Conservation (phyloP, 106 monocot genomes). For the Acorus calamus region DNA sequence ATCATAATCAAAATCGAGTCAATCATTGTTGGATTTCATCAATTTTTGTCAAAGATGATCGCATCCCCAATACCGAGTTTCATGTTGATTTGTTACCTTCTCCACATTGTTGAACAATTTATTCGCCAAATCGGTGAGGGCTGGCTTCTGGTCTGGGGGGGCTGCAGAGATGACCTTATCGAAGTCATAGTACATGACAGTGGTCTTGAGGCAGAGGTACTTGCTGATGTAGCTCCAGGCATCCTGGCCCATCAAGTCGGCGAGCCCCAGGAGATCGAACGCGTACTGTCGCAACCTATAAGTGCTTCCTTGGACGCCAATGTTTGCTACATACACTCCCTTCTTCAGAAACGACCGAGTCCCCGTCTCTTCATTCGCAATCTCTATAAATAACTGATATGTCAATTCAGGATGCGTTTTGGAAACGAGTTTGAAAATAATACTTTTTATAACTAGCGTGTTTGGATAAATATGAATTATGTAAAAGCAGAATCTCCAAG, state of each 20-base stretch:
- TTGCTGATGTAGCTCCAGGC: conserved; percentile 40
- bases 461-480: no score
- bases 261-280: conserved; percentile 59
- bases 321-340: conserved; percentile 45
- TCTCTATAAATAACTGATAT: conserved; percentile 11
- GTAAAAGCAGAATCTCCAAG: no score
- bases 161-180: conserved; percentile 50
- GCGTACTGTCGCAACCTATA: conserved; percentile 40
- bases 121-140: conserved; percentile 40
- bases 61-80: neutral
- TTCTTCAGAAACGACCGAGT: conserved; percentile 45
- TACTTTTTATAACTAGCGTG: no score
- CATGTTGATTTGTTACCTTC: conserved; percentile 14
- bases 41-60: neutral
- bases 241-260: conserved; percentile 38
- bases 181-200: conserved; percentile 68
- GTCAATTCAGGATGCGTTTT: no score
- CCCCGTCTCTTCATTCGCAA: conserved; percentile 46
- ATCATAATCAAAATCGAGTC: neutral
- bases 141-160: conserved; percentile 21
- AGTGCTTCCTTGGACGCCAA: conserved; percentile 23
- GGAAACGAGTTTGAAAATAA: no score
- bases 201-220: conserved; percentile 58
- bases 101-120: conserved; percentile 51
- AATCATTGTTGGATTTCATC: neutral